A percentile compares a stretch with the other conserved stretches of the same genome.
These are phyloP conservation scores for Domatiomyces globalis DNA, from an alignment of 2,329 filamentous ascomycete species.

Conservation along the genomic window DNA sequence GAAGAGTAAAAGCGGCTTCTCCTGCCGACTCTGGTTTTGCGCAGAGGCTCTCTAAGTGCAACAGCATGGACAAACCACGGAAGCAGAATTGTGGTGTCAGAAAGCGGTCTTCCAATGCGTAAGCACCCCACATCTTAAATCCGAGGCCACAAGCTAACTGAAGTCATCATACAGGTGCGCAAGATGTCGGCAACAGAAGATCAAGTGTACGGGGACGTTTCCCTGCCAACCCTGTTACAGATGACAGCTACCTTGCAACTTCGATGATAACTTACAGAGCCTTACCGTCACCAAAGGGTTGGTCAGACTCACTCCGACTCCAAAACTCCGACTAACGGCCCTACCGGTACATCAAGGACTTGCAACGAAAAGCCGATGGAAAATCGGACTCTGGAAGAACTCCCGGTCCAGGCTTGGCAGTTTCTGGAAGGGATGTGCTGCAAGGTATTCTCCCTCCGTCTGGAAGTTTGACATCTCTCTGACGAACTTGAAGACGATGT, in stretches of 20 bases:
- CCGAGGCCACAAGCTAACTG: background rate
- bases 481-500: background rate
- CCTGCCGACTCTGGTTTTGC: no score
- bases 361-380: slow-evolving; percentile 11
- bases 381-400: background rate
- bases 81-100: slow-evolving; percentile 11
- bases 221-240: slow-evolving; percentile 34
- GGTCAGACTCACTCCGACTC: slow-evolving; percentile 6
- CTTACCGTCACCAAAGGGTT: slow-evolving; percentile 36
- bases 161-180: slow-evolving; percentile 25
- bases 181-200: slow-evolving; percentile 34
- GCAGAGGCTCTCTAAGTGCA: background rate
- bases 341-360: slow-evolving; percentile 25
- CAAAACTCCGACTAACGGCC: slow-evolving; percentile 2
- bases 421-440: slow-evolving; percentile 1
- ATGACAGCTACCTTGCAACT: slow-evolving; percentile 29
- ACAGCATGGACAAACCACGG: background rate
- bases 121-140: slow-evolving; percentile 3
- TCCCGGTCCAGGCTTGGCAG: background rate
- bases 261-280: slow-evolving; percentile 36
- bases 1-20: no score
- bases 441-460: background rate
- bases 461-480: background rate
- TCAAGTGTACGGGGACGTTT: slow-evolving; percentile 31
- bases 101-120: slow-evolving; percentile 25